Percentiles rank a stretch among this genome's conserved stretches.
Evolutionary conservation across 352 stramenopile genomes (phyloP).

Genomic region (Blastocystis sp.): DNA sequence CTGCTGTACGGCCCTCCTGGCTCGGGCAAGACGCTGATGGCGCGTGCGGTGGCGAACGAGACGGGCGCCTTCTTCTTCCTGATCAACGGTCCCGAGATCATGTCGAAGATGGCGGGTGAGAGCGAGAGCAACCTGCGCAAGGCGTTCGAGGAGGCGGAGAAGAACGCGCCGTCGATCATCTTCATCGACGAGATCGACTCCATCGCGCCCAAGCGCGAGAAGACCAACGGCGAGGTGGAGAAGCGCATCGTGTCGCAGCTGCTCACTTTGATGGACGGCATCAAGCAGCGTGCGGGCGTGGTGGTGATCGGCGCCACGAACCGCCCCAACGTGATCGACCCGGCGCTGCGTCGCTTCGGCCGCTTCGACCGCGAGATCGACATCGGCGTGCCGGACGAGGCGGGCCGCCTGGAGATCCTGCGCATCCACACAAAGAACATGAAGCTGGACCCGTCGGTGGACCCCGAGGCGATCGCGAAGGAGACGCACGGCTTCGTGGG

Average conservation of each 20-base stretch:
- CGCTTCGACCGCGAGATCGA: slow-evolving; percentile 98
- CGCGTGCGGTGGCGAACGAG: slow-evolving; percentile 94
- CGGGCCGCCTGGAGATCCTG: slow-evolving; percentile 96
- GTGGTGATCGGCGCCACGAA: slow-evolving; percentile 99
- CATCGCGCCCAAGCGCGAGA: slow-evolving; percentile 94
- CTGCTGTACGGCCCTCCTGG: slow-evolving; percentile 97
- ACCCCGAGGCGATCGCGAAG: slow-evolving; percentile 91
- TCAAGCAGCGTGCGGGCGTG: slow-evolving; percentile 83
- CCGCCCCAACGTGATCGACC: slow-evolving; percentile 95
- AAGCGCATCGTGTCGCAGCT: slow-evolving; percentile 96
- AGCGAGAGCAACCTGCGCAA: slow-evolving; percentile 88
- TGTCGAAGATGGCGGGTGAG: slow-evolving; percentile 92
- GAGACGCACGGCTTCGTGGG: slow-evolving; percentile 98
- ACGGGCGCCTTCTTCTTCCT: slow-evolving; percentile 98
- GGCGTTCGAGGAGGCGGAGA: slow-evolving; percentile 96
- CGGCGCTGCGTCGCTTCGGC: slow-evolving; percentile 92
- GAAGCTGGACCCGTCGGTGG: slow-evolving; percentile 97
- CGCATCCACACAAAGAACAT: slow-evolving; percentile 99
- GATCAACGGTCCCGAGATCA: slow-evolving; percentile 99
- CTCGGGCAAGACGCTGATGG: slow-evolving; percentile 97
- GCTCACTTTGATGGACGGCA: slow-evolving; percentile 96
- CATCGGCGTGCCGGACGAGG: slow-evolving; percentile 97
- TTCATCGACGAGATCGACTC: slow-evolving; percentile 99
- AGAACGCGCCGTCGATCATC: slow-evolving; percentile 99
- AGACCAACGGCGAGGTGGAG: slow-evolving; percentile 97